These are phyloP conservation scores for Candolleomyces efflorescens DNA, from an alignment of 768 basidiomycete genomes.

Conservation along the genomic window DNA sequence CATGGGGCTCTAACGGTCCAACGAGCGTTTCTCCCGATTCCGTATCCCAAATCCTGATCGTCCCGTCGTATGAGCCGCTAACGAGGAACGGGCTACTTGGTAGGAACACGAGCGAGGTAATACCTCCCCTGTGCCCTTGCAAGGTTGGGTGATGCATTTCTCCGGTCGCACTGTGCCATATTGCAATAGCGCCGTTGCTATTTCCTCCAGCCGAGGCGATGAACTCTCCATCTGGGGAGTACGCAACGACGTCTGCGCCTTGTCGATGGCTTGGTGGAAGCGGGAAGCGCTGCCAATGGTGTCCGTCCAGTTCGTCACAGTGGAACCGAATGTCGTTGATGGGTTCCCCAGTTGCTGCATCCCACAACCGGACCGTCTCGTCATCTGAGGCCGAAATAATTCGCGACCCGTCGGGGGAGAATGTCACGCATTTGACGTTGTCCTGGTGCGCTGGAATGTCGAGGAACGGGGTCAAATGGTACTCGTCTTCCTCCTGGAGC, in stretches of 20 bases:
- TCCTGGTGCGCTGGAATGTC: conserved; percentile 10
- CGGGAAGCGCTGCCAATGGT: conserved; percentile 16
- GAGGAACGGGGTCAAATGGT: conserved; percentile 4
- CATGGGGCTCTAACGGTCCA: conserved; percentile 10
- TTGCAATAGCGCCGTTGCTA: conserved; percentile 7
- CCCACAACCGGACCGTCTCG: conserved; percentile 24
- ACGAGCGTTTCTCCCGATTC: conserved; percentile 6
- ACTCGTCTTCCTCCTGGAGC: neutral
- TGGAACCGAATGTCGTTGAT: conserved; percentile 9
- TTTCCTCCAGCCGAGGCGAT: conserved; percentile 15
- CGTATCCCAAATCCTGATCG: conserved; percentile 22
- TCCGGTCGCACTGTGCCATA: conserved; percentile 16
- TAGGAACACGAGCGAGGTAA: conserved; percentile 16
- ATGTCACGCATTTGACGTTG: conserved; percentile 11
- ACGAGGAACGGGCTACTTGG: conserved; percentile 15
- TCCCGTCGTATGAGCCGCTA: conserved; percentile 19
- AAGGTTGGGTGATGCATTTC: conserved; percentile 2
- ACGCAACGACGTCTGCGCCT: conserved; percentile 16
- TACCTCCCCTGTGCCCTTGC: conserved; percentile 14
- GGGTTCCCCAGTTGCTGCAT: conserved; percentile 8
- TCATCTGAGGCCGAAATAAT: conserved; percentile 25
- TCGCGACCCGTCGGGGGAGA: conserved; percentile 22
- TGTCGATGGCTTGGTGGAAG: conserved; percentile 1
- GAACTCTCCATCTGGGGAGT: conserved; percentile 15
- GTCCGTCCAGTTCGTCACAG: conserved; percentile 3